Evolutionary conservation across 805 yeast species (phyloP).

Genomic region (Ogataea pignaliae): DNA sequence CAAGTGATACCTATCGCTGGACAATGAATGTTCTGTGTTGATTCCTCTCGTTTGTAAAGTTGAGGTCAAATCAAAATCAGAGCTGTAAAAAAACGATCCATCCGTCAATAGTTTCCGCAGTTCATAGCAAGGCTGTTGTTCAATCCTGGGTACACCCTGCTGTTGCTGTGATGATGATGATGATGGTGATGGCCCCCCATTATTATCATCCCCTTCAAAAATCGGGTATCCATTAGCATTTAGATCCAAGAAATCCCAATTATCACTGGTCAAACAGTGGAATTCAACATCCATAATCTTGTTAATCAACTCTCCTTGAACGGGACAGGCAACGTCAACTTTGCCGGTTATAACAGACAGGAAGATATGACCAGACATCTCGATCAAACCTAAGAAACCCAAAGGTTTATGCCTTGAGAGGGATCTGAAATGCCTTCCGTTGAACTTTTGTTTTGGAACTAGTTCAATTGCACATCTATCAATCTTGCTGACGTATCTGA

Average conservation of each 20-base stretch:
- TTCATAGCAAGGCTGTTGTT: conserved; percentile 80
- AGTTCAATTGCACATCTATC: conserved; percentile 48
- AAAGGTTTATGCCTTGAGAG: conserved; percentile 42
- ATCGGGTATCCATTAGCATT: conserved; percentile 67
- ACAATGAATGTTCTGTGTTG: conserved; percentile 35
- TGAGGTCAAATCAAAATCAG: conserved; percentile 90
- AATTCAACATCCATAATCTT: conserved; percentile 85
- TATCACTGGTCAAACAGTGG: conserved; percentile 60
- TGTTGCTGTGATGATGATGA: conserved; percentile 13
- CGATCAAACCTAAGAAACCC: conserved; percentile 81
- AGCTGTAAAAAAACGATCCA: conserved; percentile 90
- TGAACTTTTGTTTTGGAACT: conserved; percentile 35
- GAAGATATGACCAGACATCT: conserved; percentile 61
- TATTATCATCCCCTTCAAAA: conserved; percentile 32
- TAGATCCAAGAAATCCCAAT: conserved; percentile 77
- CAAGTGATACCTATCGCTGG: conserved; percentile 60
- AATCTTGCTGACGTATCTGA: conserved; percentile 35
- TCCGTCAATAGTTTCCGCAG: conserved; percentile 71
- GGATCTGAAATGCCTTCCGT: conserved; percentile 35
- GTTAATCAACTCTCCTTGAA: conserved; percentile 73
- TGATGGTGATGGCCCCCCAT: conserved; percentile 17
- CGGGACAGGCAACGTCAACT: conserved; percentile 74
- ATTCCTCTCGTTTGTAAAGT: conserved; percentile 74
- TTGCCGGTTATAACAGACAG: conserved; percentile 78
- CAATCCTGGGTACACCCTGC: conserved; percentile 17